These are phyloP conservation scores for Chlamydomonas incerta DNA, from an alignment of 139 green algal genomes.

Conservation along the genomic window DNA sequence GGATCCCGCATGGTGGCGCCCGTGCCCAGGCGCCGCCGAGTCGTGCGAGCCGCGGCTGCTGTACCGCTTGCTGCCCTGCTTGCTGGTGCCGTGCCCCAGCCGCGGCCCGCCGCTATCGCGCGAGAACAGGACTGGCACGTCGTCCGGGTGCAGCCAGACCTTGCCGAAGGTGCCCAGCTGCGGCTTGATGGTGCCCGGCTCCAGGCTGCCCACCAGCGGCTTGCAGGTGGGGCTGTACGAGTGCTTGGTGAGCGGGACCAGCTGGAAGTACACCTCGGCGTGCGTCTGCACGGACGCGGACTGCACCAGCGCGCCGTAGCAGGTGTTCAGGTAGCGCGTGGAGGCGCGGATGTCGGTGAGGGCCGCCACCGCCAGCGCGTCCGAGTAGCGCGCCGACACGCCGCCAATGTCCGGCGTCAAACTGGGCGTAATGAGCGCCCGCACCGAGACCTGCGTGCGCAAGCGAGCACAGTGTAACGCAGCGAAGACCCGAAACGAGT, in stretches of 20 bases:
- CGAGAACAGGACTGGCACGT: conserved; percentile 38
- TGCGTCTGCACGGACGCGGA: conserved; percentile 39
- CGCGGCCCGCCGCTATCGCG: background rate
- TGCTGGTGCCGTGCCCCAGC: background rate
- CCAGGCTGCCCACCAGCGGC: background rate
- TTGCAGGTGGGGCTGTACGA: too few species aligned
- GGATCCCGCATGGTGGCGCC: too few species aligned
- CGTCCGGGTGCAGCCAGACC: conserved; percentile 63
- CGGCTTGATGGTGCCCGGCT: background rate
- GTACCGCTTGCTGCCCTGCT: background rate
- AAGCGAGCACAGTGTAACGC: too few species aligned
- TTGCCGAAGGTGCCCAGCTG: conserved; percentile 15
- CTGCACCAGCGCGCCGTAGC: conserved; percentile 52
- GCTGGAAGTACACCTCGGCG: conserved; percentile 37
- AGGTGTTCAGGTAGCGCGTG: conserved; percentile 49
- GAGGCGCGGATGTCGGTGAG: background rate
- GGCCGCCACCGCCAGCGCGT: background rate
- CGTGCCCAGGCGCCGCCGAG: background rate
- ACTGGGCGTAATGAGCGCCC: background rate
- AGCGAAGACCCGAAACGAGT: too few species aligned
- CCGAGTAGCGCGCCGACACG: background rate
- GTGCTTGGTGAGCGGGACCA: background rate
- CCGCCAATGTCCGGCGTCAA: conserved; percentile 8
- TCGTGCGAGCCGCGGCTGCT: background rate
- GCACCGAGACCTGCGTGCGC: background rate